Base-by-base conservation (phyloP, 768 basidiomycete genomes). In the Sistotremastrum suecicum region DNA sequence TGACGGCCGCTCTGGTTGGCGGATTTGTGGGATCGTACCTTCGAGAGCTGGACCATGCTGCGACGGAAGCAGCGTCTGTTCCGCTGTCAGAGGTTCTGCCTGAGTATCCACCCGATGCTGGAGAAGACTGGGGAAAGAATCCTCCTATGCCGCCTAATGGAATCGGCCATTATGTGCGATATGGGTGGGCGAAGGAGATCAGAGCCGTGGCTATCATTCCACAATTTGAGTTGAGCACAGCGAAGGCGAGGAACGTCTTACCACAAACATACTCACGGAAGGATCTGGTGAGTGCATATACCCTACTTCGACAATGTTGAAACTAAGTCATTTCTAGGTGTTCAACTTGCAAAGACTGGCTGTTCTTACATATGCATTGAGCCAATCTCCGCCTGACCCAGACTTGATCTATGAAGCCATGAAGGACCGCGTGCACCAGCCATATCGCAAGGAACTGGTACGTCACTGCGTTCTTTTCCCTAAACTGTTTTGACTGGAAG, bases 371-470 rank as follows among this genome's bases (percentile, higher is more conserved):
- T 94, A 91, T 3, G 92, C 95, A 1, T 74, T 99, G 7, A 83
- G 78, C 3, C 81, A 83, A 56, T 77, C 80, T 7, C 94, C 95
- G 1, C 92, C 92, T 1, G 89, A 99, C 59, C 79, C 95, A 0
- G 85, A 80, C 20, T 76, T 99, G n/a, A 97, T 98, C 48, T 98
- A 94, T 62, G 94, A 98, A 59, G 94, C 94, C 1, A 98, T 98
- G 95, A 94, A 97, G 58, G 95, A 99, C 64, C 79, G 86, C 44
- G 75, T 99, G 9, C 95, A 99, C 60, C 95, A 99, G 60, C 95
- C 95, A 1, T 98, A 97, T 60, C 80, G 95, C 32, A 89, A 82
- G 63, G 61, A 70, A 30, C 70, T 99, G 47, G 91, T 91, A 58
- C 37, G 83, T 67, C 3, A 43, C 39, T 41, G 30, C 42, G 36